A percentile compares a stretch with the other conserved stretches of the same genome.
These are phyloP conservation scores for Sporothrix pallida DNA, from an alignment of 2,329 filamentous ascomycete species.

Conservation along the genomic window DNA sequence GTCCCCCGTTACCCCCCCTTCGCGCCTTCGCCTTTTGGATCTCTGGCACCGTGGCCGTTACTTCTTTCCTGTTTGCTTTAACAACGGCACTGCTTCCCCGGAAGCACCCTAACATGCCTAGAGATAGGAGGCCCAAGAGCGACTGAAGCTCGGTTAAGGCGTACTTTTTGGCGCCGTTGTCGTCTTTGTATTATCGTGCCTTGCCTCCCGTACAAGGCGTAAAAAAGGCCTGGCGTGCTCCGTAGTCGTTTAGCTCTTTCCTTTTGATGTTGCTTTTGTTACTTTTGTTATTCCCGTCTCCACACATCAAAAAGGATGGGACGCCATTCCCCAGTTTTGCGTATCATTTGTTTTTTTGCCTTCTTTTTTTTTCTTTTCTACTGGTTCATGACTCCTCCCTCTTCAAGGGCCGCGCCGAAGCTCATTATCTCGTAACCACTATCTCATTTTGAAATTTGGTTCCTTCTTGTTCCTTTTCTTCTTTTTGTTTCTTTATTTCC, in stretches of 20 bases:
- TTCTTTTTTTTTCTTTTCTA: not conserved
- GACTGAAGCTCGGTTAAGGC: slow-evolving; percentile 20
- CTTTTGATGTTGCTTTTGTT: too few relatives aligned
- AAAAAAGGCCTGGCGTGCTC: not conserved
- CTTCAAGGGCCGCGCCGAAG: not conserved
- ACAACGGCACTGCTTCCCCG: not conserved
- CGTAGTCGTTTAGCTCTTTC: not conserved
- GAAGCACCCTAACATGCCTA: slow-evolving; percentile 2
- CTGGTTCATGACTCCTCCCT: not conserved
- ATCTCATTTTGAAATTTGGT: not conserved
- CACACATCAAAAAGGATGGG: slow-evolving; percentile 5
- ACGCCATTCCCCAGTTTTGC: slow-evolving; percentile 10
- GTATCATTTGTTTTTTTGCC: not conserved
- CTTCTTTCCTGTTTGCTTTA: too few relatives aligned
- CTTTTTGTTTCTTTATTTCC: not conserved
- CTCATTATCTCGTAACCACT: not conserved
- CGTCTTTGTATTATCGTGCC: slow-evolving; percentile 16
- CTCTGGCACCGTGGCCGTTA: not conserved
- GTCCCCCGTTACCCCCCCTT: not conserved
- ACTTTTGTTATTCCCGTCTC: slow-evolving; percentile 25
- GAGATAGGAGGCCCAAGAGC: not conserved
- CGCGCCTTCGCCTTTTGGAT: slow-evolving; percentile 12
- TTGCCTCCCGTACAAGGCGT: not conserved
- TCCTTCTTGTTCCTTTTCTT: not conserved
- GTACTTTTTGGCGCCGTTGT: not conserved